Evolutionary conservation across 1,284 basidiomycete genomes (phyloP), one percentile per base, ranked within the genome.

Genomic region (Somion occarium): DNA sequence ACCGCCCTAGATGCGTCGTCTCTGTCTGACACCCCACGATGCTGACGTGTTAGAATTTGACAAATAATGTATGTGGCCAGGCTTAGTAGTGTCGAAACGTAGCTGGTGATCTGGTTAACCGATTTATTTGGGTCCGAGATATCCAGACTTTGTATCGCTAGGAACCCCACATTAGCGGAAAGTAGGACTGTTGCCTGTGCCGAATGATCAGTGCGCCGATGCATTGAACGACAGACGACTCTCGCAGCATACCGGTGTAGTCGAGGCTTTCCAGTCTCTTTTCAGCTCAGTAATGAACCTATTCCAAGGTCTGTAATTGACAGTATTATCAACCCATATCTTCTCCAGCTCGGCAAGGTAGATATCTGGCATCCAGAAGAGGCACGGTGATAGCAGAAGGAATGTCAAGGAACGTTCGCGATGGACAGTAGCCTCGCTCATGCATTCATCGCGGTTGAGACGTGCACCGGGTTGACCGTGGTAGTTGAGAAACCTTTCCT

Each of bases 121-220:
- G 52, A 60, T 13, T 59, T 56, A n/a, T 55, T 38, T 0, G 19
- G 7, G 15, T 38, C 24, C n/a, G 13, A 44, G 1, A 49, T 56
- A 45, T 67, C 64, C 19, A 69, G 60, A 12, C 65, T 68, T 43
- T 66, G 57, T 38, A 73, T 72, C 0, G 69, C 65, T 4, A 75
- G 64, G 38, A 76, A 69, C 0, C 61, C 66, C 2, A 74, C 70
- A 41, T 76, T 73, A 13, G 68, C 72, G 2, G 66, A 69, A 46
- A 75, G 54, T 5, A 75, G 62, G 3, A 74, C 73, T 2, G 71
- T 66, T 0, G 73, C 64, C 73, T 75, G 44, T 12, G 18, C 5
- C 19, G 24, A 13, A 22, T 39, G 49, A 15, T 11, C 5, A 25
- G 51, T 38, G 48, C 9, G 20, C 5, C 5, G 3, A 19, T 7